Conservation (phyloP, 1,284 basidiomycete species). For the Rhodotorula sp. region DNA sequence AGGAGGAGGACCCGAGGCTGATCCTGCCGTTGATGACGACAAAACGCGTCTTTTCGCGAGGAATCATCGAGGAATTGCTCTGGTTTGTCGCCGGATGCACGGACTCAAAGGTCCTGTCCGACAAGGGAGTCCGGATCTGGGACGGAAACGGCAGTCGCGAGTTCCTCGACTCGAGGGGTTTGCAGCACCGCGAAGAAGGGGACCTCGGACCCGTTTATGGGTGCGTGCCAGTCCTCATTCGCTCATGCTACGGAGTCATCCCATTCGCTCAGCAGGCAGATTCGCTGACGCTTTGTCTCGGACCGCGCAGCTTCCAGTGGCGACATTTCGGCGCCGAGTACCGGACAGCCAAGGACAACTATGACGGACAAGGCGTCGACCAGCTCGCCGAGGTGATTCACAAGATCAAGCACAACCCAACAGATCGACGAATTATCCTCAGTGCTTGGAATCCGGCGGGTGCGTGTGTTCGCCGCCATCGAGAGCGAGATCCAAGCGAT, state of each 20-base stretch:
- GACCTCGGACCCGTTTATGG: constrained; percentile 97
- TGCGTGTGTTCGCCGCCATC: constrained; percentile 45
- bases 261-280: neutral
- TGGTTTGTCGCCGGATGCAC: constrained; percentile 92
- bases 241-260: neutral
- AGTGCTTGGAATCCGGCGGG: constrained; percentile 97
- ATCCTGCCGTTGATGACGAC: constrained; percentile 85
- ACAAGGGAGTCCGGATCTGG: constrained; percentile 94
- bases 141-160: constrained; percentile 89
- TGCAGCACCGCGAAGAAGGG: constrained; percentile 79
- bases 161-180: constrained; percentile 79
- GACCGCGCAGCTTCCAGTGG: constrained; percentile 72
- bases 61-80: constrained; percentile 88
- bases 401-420: constrained; percentile 91
- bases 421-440: constrained; percentile 91
- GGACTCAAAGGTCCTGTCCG: constrained; percentile 71
- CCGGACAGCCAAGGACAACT: constrained; percentile 61
- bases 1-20: constrained; percentile 23
- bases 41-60: constrained; percentile 87
- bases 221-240: neutral
- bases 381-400: constrained; percentile 82
- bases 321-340: constrained; percentile 94
- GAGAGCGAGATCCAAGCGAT: neutral
- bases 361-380: constrained; percentile 86
- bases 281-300: neutral